These are phyloP conservation scores for Plasmodium berghei DNA, from an alignment of 169 alveolate species.

Conservation along the genomic window DNA sequence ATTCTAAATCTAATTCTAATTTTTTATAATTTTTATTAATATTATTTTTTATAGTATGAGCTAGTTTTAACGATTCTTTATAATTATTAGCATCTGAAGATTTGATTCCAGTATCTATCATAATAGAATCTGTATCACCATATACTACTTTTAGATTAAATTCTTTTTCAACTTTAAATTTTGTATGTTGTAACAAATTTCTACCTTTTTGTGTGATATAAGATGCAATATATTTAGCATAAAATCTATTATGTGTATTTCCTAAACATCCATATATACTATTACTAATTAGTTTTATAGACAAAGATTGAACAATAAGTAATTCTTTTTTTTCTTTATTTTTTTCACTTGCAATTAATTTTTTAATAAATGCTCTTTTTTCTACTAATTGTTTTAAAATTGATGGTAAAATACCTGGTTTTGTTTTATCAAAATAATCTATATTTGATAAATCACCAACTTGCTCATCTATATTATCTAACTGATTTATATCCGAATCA, in stretches of 20 bases:
- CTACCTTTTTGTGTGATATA: constrained; percentile 95
- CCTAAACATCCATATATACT: constrained; percentile 99
- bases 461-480: constrained; percentile 81
- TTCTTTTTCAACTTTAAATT: constrained; percentile 92
- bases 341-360: constrained; percentile 82
- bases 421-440: constrained; percentile 68
- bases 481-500: constrained; percentile 67
- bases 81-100: constrained; percentile 84
- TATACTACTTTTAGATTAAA: constrained; percentile 95
- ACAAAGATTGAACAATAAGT: constrained; percentile 95
- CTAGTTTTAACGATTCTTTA: constrained; percentile 91
- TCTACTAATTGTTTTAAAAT: constrained; percentile 91
- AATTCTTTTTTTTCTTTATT: constrained; percentile 88
- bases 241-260: constrained; percentile 96
- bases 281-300: constrained; percentile 98
- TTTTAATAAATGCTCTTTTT: constrained; percentile 80
- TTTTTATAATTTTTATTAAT: constrained; percentile 95
- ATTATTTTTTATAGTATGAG: constrained; percentile 89
- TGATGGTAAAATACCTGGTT: constrained; percentile 91
- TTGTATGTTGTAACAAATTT: constrained; percentile 89
- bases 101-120: constrained; percentile 95
- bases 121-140: constrained; percentile 99
- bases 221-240: constrained; percentile 98
- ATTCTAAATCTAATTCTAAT: constrained; percentile 98
- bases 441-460: constrained; percentile 71